Evolutionary conservation across 2,329 filamentous ascomycete species (phyloP).

Genomic region (Epichloe elymi): DNA sequence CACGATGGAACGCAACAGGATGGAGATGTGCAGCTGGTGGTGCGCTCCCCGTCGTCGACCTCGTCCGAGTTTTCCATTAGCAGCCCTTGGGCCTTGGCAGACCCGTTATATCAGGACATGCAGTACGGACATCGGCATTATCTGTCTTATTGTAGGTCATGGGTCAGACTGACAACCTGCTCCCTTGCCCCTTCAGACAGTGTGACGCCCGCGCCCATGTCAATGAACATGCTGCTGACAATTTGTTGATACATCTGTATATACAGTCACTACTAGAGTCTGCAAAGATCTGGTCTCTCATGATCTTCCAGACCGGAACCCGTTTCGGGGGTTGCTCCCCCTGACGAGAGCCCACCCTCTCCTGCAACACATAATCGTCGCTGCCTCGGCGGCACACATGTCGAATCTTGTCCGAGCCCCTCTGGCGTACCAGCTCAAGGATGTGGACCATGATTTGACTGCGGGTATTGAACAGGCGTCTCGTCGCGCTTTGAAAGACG

Average conservation of each 20-base stretch:
- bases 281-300: conserved; percentile 39
- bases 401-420: conserved; percentile 26
- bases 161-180: neutral
- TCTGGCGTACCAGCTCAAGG: conserved; percentile 7
- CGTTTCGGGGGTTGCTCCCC: conserved; percentile 30
- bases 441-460: neutral
- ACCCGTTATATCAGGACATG: conserved; percentile 39
- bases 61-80: conserved; percentile 10
- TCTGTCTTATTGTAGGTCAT: conserved; percentile 26
- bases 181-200: neutral
- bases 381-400: conserved; percentile 35
- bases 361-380: conserved; percentile 33
- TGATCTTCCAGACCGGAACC: conserved; percentile 30
- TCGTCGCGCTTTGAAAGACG: conserved; percentile 24
- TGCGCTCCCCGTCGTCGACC: conserved; percentile 9
- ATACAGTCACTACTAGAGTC: conserved; percentile 33
- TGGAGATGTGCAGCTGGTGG: conserved; percentile 16
- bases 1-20: conserved; percentile 4
- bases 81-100: conserved; percentile 26
- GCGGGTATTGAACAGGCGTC: conserved; percentile 11
- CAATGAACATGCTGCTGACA: neutral
- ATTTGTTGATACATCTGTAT: too few species aligned
- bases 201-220: neutral
- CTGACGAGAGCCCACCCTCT: conserved; percentile 28
- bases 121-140: conserved; percentile 30